Percentiles rank a stretch among this genome's conserved stretches.
phyloP scores from a whole-genome alignment of 805 yeast species.

The Pichia eremophila region DNA sequence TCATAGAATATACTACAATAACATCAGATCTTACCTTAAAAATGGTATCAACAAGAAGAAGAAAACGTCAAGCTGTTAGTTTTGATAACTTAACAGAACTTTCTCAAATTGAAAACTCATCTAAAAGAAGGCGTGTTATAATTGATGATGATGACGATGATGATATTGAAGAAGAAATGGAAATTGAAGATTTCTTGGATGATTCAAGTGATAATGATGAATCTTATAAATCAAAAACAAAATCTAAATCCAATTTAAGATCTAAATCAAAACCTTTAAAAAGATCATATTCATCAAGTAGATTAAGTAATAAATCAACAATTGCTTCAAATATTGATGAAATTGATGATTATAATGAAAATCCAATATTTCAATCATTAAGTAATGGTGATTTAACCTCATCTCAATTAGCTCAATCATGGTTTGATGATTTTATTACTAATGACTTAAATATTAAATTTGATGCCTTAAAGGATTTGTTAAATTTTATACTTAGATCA shows the following conservation, averaged over 20 bases:
- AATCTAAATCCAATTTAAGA: neutral
- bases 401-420: constrained; percentile 42
- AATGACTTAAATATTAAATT: constrained; percentile 30
- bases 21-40: no score
- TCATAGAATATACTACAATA: no score
- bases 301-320: neutral
- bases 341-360: constrained; percentile 36
- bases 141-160: neutral
- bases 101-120: neutral
- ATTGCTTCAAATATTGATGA: constrained; percentile 25
- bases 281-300: neutral
- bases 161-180: neutral
- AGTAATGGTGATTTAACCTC: constrained; percentile 39
- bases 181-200: neutral
- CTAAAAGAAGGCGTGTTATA: neutral
- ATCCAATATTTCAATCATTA: constrained; percentile 42
- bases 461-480: constrained; percentile 47
- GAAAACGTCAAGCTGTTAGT: neutral
- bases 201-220: neutral
- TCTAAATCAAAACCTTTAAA: neutral
- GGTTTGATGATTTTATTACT: constrained; percentile 42
- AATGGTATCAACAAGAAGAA: neutral
- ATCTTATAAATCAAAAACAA: neutral
- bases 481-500: constrained; percentile 60
- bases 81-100: constrained; percentile 2